These are phyloP conservation scores for Lactarius hatsudake DNA, from an alignment of 768 basidiomycete species.

Conservation along the genomic window DNA sequence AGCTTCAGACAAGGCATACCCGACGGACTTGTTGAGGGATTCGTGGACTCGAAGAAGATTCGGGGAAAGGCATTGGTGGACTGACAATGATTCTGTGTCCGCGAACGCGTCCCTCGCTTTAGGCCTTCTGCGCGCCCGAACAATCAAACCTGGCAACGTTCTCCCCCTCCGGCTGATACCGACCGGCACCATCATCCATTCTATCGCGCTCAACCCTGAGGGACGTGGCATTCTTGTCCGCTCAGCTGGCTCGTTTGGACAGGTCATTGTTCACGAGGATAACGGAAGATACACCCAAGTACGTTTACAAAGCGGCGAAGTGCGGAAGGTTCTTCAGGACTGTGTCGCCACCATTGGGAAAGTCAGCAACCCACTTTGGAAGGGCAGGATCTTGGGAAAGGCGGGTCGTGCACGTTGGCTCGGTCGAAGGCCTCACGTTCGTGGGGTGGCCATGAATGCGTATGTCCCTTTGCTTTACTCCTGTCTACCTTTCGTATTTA, in stretches of 20 bases:
- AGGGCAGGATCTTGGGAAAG: conserved; percentile 81
- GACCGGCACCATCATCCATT: conserved; percentile 87
- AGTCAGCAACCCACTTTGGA: conserved; percentile 90
- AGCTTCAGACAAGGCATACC: conserved; percentile 85
- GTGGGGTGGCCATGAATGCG: conserved; percentile 98
- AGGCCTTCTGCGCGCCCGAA: conserved; percentile 78
- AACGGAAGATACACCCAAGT: conserved; percentile 74
- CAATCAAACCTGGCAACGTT: conserved; percentile 89
- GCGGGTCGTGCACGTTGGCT: conserved; percentile 89
- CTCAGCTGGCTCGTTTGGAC: conserved; percentile 83
- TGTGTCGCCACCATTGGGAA: conserved; percentile 89
- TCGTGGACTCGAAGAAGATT: conserved; percentile 32
- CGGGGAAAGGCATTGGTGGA: conserved; percentile 30
- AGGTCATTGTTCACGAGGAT: conserved; percentile 76
- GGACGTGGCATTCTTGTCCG: conserved; percentile 84
- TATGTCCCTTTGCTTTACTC: conserved; percentile 37
- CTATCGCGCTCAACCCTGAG: conserved; percentile 68
- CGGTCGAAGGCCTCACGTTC: conserved; percentile 77
- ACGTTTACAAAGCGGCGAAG: conserved; percentile 87
- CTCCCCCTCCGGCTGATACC: conserved; percentile 90
- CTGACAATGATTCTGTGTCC: conserved; percentile 30
- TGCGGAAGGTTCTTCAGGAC: conserved; percentile 75
- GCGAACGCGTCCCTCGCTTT: conserved; percentile 69
- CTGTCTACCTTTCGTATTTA: conserved; percentile 9
- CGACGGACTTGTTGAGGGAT: conserved; percentile 59